phyloP scores from a whole-genome alignment of 495 filamentous ascomycete species.

The Penicillium coffeae region DNA sequence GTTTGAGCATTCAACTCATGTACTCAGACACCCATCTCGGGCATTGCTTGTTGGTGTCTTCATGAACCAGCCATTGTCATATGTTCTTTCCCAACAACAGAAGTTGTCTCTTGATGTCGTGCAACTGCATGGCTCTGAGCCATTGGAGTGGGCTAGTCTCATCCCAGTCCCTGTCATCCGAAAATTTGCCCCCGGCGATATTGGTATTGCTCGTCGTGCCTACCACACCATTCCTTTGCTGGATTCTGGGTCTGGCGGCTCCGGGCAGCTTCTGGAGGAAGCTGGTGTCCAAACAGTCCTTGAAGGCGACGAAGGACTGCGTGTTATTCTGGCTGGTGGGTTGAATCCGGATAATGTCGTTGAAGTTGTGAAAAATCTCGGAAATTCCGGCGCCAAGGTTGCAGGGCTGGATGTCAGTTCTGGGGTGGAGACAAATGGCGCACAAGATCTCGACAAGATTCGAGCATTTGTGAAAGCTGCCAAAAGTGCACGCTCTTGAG shows the following conservation, averaged over 20 bases:
- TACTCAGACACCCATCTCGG: constrained; percentile 52
- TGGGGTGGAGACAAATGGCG: constrained; percentile 81
- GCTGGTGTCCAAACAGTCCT: constrained; percentile 59
- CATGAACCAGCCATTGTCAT: constrained; percentile 79
- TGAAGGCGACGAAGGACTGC: constrained; percentile 57
- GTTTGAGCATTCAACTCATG: constrained; percentile 55
- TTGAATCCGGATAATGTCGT: constrained; percentile 71
- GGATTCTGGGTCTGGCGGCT: constrained; percentile 79
- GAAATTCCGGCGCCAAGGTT: constrained; percentile 54
- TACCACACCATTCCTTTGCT: constrained; percentile 81
- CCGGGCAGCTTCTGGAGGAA: constrained; percentile 71
- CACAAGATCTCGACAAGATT: constrained; percentile 81
- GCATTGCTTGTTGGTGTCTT: constrained; percentile 92
- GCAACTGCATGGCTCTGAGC: constrained; percentile 88
- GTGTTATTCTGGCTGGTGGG: constrained; percentile 79
- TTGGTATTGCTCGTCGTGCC: constrained; percentile 65
- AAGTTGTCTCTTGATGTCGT: constrained; percentile 82
- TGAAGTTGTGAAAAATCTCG: constrained; percentile 55
- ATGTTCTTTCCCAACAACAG: constrained; percentile 71
- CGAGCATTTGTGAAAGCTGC: constrained; percentile 70
- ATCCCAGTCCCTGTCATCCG: constrained; percentile 90
- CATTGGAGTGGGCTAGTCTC: constrained; percentile 80
- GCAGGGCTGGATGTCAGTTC: constrained; percentile 89
- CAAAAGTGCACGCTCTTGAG: constrained; percentile 46
- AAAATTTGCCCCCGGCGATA: constrained; percentile 69